Evolutionary conservation across 2,329 filamentous ascomycete genomes (phyloP), one percentile per base, ranked within the genome.

Genomic region (Epichloe uncinata): DNA sequence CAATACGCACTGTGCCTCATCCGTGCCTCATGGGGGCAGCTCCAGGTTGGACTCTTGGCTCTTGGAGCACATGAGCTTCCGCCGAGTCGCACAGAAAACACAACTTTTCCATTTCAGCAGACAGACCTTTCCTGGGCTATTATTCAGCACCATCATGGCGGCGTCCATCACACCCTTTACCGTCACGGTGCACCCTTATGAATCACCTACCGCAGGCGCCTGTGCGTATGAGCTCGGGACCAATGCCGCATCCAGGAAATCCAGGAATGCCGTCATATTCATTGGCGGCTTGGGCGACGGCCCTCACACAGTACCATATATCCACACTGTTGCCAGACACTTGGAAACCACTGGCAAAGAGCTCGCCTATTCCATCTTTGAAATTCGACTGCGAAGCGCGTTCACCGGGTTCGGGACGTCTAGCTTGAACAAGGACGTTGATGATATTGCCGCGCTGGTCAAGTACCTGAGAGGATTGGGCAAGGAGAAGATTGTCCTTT

Each of bases 261-360:
- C 69, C 51, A 68, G 62, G 46, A 79, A 86, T 64, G 81, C 79
- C 3, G 64, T 88, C 49, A 64, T 88, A 53, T 85, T 84, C 66
- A 74, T 87, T 54, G 83, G 82, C 53, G 85, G 85, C 36, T 74
- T 89, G 15, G 75, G 74, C 37, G 85, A 87, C 63, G 83, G 83
- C 2, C 77, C 84, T 52, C 77, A 84, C 54, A 81, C 79, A 0
- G 73, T 84, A 8, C 67, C 73, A 1, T 86, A 84, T 52, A 67
- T 72, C 45, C 69, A 71, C 5, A 60, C 63, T 1, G 64, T 81
- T 50, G 73, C 75, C 13, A 61, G 64, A 38, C 63, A 63, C 45
- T 61, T 79, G 4, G 67, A 69, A 53, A 52, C 63, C 5, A 54
- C 63, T 6, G 51, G 51, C 8, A 53, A 60, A 1, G 63, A 66